A percentile compares a stretch with the other conserved stretches of the same genome.
Conservation (phyloP, 1,284 basidiomycete species). For the Earliella scabrosa region DNA sequence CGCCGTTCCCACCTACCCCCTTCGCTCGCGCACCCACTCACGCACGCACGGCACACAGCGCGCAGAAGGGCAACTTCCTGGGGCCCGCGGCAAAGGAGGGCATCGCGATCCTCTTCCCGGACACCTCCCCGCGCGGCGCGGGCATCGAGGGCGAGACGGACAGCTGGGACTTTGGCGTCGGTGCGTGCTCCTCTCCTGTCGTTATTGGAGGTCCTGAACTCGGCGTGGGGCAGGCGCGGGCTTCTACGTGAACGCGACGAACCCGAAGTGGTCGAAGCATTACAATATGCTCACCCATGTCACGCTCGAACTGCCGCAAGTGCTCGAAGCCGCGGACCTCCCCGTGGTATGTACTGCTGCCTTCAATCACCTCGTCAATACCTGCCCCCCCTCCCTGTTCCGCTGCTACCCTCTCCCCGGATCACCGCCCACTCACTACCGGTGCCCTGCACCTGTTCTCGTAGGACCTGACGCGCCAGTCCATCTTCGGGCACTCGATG, state of each 20-base stretch:
- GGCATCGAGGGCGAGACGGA: constrained; percentile 87
- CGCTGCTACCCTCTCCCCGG: background rate
- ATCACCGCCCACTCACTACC: too few species aligned
- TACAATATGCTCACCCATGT: constrained; percentile 93
- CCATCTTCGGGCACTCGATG: constrained; percentile 89
- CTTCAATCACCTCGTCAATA: background rate
- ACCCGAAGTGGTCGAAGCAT: constrained; percentile 77
- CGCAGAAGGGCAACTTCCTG: constrained; percentile 89
- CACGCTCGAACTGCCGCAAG: constrained; percentile 80
- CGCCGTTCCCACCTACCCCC: background rate
- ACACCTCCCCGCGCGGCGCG: constrained; percentile 94
- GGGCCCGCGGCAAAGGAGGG: constrained; percentile 80
- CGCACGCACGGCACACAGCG: constrained; percentile 45
- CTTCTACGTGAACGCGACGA: constrained; percentile 92
- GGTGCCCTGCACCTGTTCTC: too few species aligned
- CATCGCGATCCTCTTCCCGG: constrained; percentile 94
- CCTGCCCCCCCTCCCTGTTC: background rate
- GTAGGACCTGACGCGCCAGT: constrained; percentile 73
- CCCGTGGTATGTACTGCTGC: constrained; percentile 56
- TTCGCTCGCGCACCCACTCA: background rate
- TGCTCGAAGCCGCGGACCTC: constrained; percentile 71
- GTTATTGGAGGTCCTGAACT: background rate
- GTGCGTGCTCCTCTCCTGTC: constrained; percentile 32
- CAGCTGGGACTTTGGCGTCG: constrained; percentile 93
- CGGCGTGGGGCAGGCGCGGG: constrained; percentile 66